A percentile compares a stretch with the other conserved stretches of the same genome.
Conservation (phyloP, 495 filamentous ascomycete species). For the Cryomyces minteri region DNA sequence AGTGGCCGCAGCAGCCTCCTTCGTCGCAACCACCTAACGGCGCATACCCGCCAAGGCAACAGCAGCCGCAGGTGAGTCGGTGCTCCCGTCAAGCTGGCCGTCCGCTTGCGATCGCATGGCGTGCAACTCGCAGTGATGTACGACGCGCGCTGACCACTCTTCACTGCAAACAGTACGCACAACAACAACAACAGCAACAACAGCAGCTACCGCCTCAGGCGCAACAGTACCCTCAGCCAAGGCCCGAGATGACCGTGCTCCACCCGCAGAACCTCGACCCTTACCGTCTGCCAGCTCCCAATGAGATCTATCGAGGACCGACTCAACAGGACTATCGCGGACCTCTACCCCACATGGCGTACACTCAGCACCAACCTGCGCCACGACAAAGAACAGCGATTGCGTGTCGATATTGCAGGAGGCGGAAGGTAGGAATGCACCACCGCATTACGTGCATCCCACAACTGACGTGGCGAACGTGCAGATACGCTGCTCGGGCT, state of each 20-base stretch:
- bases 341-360: slow-evolving; percentile 8
- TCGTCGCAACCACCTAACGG: slow-evolving; percentile 13
- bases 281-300: slow-evolving; percentile 9
- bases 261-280: slow-evolving; percentile 11
- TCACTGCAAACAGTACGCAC: not conserved
- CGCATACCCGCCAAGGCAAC: slow-evolving; percentile 8
- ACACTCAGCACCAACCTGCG: slow-evolving; percentile 31
- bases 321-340: slow-evolving; percentile 10
- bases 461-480: too few relatives aligned
- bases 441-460: too few relatives aligned
- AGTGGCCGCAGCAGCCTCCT: not conserved
- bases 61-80: slow-evolving; percentile 1
- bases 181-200: not conserved
- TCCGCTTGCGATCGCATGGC: not conserved
- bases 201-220: slow-evolving; percentile 1
- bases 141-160: not conserved
- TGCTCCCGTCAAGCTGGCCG: not conserved
- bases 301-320: slow-evolving; percentile 14
- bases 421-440: slow-evolving; percentile 47
- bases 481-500: slow-evolving; percentile 73
- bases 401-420: slow-evolving; percentile 67
- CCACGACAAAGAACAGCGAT: slow-evolving; percentile 69
- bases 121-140: not conserved
- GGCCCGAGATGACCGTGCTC: slow-evolving; percentile 13
- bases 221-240: slow-evolving; percentile 11